Conservation (phyloP, 495 filamentous ascomycete species). For the Penicillium bialowiezense region DNA sequence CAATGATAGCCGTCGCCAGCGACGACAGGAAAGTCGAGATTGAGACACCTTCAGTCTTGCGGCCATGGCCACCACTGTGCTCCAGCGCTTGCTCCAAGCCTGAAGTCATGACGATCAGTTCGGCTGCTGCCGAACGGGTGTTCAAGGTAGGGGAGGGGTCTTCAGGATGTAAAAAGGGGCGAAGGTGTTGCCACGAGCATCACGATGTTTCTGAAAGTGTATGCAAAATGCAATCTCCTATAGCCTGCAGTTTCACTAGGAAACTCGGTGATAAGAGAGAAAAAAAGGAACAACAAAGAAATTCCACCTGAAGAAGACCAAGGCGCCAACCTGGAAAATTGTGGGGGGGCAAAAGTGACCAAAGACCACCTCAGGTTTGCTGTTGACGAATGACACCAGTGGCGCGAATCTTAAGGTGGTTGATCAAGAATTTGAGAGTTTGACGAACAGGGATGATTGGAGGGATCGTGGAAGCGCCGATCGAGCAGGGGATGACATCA, state of each 20-base stretch:
- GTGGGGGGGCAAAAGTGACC: slow-evolving; percentile 10
- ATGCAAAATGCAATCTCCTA: neutral
- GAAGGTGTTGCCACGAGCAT: slow-evolving; percentile 1
- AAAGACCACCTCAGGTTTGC: neutral
- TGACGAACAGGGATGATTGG: slow-evolving; percentile 23
- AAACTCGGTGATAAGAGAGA: neutral
- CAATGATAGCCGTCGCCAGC: slow-evolving; percentile 62
- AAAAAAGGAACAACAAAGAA: slow-evolving; percentile 7
- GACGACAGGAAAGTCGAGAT: slow-evolving; percentile 70
- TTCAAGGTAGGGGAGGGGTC: neutral
- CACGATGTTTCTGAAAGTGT: neutral
- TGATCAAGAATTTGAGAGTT: slow-evolving; percentile 11
- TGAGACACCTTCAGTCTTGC: slow-evolving; percentile 45
- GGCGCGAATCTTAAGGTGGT: slow-evolving; percentile 18
- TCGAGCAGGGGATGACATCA: slow-evolving; percentile 41
- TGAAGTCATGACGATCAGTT: slow-evolving; percentile 24
- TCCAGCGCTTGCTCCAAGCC: slow-evolving; percentile 37
- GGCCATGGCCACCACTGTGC: slow-evolving; percentile 37
- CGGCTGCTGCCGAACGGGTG: neutral
- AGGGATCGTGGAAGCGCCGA: slow-evolving; percentile 23
- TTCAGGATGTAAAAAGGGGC: neutral
- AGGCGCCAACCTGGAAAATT: slow-evolving; percentile 13
- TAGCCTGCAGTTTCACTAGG: neutral
- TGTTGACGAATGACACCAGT: slow-evolving; percentile 24
- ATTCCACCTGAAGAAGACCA: slow-evolving; percentile 6